phyloP scores from a whole-genome alignment of 2,329 filamentous ascomycete genomes.

The Tolypocladium inflatum region DNA sequence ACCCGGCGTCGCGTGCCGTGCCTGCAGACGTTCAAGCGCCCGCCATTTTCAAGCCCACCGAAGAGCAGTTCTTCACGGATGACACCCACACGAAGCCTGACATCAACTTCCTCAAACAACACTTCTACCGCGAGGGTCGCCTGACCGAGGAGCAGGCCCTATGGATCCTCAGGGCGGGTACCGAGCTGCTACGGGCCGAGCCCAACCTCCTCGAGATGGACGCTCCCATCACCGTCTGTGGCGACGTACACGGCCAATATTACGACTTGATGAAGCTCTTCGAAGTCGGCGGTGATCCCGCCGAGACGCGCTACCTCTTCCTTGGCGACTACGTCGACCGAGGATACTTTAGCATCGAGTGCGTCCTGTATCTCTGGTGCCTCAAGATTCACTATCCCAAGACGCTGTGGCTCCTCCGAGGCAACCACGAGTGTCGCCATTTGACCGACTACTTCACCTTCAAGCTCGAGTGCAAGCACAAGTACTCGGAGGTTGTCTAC shows the following conservation, averaged over 20 bases:
- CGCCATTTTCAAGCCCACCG: conserved; percentile 82
- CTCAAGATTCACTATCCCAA: conserved; percentile 99
- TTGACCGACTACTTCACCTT: conserved; percentile 99
- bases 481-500: conserved; percentile 93
- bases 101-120: conserved; percentile 90
- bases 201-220: conserved; percentile 99
- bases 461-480: conserved; percentile 99
- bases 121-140: conserved; percentile 95
- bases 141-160: conserved; percentile 95
- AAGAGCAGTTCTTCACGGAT: conserved; percentile 90
- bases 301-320: conserved; percentile 94
- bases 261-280: conserved; percentile 99
- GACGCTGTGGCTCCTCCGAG: conserved; percentile 90
- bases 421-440: conserved; percentile 97
- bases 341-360: conserved; percentile 99
- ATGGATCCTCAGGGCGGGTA: conserved; percentile 85
- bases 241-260: conserved; percentile 97
- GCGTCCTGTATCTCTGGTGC: conserved; percentile 93
- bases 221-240: conserved; percentile 95
- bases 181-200: conserved; percentile 78
- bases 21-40: conserved; percentile 90
- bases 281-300: conserved; percentile 92
- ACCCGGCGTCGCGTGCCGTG: conserved; percentile 3
- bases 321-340: conserved; percentile 96
- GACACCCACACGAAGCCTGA: conserved; percentile 81